A percentile compares a stretch with the other conserved stretches of the same genome.
Evolutionary conservation across 139 green algal genomes (phyloP).

Genomic region (Medakamo hakoo): DNA sequence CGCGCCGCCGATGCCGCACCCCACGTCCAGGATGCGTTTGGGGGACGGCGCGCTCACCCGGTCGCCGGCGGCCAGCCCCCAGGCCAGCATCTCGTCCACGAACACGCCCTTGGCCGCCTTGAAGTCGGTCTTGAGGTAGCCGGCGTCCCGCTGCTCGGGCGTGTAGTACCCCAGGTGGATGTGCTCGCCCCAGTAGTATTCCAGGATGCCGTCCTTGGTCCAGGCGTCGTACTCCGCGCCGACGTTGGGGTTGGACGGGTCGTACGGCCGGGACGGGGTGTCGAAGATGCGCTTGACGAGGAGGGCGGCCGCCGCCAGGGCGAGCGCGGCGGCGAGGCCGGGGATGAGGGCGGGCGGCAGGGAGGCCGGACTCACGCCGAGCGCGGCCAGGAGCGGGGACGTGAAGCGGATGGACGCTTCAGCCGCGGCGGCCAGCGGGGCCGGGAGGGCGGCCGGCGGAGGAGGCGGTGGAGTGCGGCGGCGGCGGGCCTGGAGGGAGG

Average conservation of each 20-base stretch:
- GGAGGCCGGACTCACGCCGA: too few species aligned
- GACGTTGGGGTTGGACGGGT: conserved; percentile 63
- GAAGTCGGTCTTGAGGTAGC: conserved; percentile 81
- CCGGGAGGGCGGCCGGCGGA: not conserved
- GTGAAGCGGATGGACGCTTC: not conserved
- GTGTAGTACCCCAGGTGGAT: conserved; percentile 92
- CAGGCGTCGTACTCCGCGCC: conserved; percentile 86
- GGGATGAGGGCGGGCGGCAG: not conserved
- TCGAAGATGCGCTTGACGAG: conserved; percentile 49
- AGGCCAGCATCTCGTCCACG: conserved; percentile 71
- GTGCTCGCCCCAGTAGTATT: conserved; percentile 90
- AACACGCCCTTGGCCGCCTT: conserved; percentile 88
- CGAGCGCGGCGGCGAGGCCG: conserved; percentile 2
- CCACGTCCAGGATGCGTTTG: conserved; percentile 69
- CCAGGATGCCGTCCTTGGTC: conserved; percentile 65
- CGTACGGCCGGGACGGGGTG: conserved; percentile 55
- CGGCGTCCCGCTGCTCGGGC: conserved; percentile 31
- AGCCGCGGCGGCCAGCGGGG: not conserved
- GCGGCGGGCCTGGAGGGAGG: too few species aligned
- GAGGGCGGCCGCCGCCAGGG: conserved; percentile 9
- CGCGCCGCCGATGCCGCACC: conserved; percentile 85
- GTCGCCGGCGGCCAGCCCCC: conserved; percentile 12
- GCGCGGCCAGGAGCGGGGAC: not conserved
- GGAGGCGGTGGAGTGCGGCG: not conserved
- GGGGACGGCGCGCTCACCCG: conserved; percentile 14